These are phyloP conservation scores for Xylaria intraflava DNA, from an alignment of 495 filamentous ascomycete species.

Conservation along the genomic window DNA sequence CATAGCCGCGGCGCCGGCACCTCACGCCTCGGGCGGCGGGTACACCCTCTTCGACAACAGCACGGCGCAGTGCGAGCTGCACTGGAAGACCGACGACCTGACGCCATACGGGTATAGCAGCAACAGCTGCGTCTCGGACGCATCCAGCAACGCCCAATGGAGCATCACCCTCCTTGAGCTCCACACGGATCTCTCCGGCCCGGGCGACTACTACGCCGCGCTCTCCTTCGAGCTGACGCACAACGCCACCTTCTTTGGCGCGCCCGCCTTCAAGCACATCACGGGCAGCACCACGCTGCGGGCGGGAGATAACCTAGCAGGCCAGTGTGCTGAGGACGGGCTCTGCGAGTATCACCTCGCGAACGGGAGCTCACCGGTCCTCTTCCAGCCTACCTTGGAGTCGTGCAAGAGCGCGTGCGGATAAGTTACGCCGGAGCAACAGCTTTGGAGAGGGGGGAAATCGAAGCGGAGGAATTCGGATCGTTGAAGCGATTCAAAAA, in stretches of 20 bases:
- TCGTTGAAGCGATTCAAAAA: too few species aligned
- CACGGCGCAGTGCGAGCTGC: conserved; percentile 13
- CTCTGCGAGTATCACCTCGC: conserved; percentile 12
- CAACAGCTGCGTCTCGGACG: conserved; percentile 5
- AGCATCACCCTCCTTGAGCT: conserved; percentile 14
- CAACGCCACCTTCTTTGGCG: conserved; percentile 9
- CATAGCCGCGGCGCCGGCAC: conserved; percentile 15
- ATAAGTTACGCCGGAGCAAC: background rate
- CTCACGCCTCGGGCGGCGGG: conserved; percentile 18
- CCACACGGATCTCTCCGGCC: background rate
- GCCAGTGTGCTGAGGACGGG: conserved; percentile 11
- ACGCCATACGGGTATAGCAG: conserved; percentile 13
- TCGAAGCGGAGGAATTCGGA: too few species aligned
- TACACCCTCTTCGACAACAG: conserved; percentile 15
- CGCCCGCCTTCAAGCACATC: conserved; percentile 12
- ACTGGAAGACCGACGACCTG: conserved; percentile 12
- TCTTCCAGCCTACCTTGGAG: conserved; percentile 14
- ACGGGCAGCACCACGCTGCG: background rate
- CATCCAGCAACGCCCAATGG: conserved; percentile 6
- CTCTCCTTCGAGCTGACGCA: conserved; percentile 15
- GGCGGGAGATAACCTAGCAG: conserved; percentile 8
- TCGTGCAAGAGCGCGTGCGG: conserved; percentile 18
- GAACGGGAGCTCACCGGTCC: conserved; percentile 9
- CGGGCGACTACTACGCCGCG: conserved; percentile 10
- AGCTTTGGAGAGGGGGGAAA: background rate